A percentile compares a stretch with the other conserved stretches of the same genome.
Conservation (phyloP, 441 rosid species). For the Syzygium malaccense region DNA sequence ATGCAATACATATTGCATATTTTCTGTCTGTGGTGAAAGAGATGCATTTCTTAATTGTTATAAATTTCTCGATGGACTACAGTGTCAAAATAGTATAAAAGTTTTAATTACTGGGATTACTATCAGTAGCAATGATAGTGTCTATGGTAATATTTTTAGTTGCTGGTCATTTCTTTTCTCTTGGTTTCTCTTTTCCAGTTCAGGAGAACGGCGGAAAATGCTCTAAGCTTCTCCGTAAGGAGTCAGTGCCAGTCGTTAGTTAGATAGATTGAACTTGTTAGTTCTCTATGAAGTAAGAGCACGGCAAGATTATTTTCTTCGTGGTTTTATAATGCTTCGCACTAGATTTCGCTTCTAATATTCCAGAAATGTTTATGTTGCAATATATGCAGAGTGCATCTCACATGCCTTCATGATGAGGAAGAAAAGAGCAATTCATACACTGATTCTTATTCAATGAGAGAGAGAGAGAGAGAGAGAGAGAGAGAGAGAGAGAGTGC, state of each 20-base stretch:
- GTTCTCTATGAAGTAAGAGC: background rate
- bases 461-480: background rate
- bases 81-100: background rate
- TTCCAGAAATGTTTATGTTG: background rate
- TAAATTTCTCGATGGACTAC: background rate
- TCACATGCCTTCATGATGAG: background rate
- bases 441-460: background rate
- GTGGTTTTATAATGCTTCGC: background rate
- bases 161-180: background rate
- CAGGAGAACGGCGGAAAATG: background rate
- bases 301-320: background rate
- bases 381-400: background rate
- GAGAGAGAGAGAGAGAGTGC: background rate
- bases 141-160: background rate
- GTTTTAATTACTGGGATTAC: background rate
- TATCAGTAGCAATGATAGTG: background rate
- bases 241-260: background rate
- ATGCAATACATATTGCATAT: background rate
- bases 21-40: background rate
- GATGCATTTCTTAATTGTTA: background rate
- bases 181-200: background rate
- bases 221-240: background rate
- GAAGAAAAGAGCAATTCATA: background rate
- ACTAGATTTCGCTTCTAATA: background rate
- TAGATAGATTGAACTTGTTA: background rate